A percentile compares a stretch with the other conserved stretches of the same genome.
phyloP scores from a whole-genome alignment of 805 yeast species.

The Metschnikowia orientalis region DNA sequence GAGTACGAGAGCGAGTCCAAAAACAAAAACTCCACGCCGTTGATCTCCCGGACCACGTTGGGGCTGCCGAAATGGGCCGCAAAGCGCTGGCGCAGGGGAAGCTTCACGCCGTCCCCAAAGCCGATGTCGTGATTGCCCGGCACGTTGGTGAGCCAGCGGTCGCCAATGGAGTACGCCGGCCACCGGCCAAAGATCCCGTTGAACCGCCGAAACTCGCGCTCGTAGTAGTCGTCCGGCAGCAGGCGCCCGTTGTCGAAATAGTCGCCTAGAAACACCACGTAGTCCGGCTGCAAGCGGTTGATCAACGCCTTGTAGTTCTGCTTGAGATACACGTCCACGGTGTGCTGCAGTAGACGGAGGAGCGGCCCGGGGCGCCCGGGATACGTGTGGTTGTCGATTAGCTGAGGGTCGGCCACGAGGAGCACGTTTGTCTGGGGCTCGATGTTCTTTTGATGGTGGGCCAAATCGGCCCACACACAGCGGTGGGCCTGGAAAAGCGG shows the following conservation, averaged over 20 bases:
- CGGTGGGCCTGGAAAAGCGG: constrained; percentile 25
- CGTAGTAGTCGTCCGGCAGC: constrained; percentile 28
- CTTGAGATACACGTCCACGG: constrained; percentile 36
- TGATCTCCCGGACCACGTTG: constrained; percentile 23
- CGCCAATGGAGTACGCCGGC: constrained; percentile 19
- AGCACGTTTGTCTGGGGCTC: constrained; percentile 25
- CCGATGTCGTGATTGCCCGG: constrained; percentile 30
- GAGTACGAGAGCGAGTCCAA: constrained; percentile 22
- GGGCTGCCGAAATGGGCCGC: constrained; percentile 29
- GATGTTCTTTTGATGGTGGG: not conserved
- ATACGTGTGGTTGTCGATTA: constrained; percentile 42
- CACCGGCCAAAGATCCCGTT: constrained; percentile 26
- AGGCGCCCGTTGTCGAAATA: constrained; percentile 41
- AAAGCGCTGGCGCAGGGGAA: constrained; percentile 28
- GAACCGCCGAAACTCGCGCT: constrained; percentile 28
- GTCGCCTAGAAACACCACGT: constrained; percentile 40
- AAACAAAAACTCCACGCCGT: constrained; percentile 29
- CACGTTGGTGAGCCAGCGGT: constrained; percentile 29
- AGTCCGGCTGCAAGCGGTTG: constrained; percentile 30
- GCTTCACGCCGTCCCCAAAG: constrained; percentile 23
- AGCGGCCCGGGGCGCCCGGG: constrained; percentile 34
- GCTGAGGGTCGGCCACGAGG: constrained; percentile 42
- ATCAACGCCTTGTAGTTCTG: constrained; percentile 35
- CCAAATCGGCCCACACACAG: constrained; percentile 31
- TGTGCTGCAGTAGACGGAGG: constrained; percentile 35